Evolutionary conservation across 2,329 filamentous ascomycete genomes (phyloP), one percentile per base, ranked within the genome.

Genomic region (Ophiostoma triangulosporum): DNA sequence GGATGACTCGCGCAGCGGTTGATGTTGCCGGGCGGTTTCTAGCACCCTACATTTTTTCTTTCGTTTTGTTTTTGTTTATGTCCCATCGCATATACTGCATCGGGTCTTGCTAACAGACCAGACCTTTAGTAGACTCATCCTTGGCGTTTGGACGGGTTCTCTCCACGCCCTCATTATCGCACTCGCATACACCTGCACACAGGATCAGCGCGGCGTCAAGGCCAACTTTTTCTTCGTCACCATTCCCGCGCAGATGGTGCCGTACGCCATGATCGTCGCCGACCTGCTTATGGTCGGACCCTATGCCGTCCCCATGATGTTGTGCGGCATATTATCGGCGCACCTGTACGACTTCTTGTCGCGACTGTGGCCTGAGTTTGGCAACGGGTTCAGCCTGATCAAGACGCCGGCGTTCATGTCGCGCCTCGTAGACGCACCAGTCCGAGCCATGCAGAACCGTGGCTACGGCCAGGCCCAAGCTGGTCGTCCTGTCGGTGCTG

Each of bases 271-370:
- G 76, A 77, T 97, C 45, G 67, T 81, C 15, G 70, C 88, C 62
- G 84, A 84, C 11, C 74, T 95, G 22, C 70, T 97, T 52, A 78
- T 86, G 64, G 64, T 62, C 0, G 73, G 69, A 5, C 83, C 83
- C 11, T 73, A 74, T 33, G 60, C 69, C 17, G 76, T 86, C 11
- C 64, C 86, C 54, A 62, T 82, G 4, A 82, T 94, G 63, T 67
- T 80, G 4, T 86, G 80, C 32, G 93, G 93, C n/a, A 74, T 98
- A 11, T 59, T 95, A 43, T 87, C 90, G 12, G 90, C 90, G 4
- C 93, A 98, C 66, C 63, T 93, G 20, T 95, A 88, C 68, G 87
- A 97, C 65, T 98, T 97, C 64, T 68, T 96, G 50, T 88, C 86
- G 2, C 79, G 87, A 49, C 76, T 96, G 40, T 97, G 89, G 74